These are phyloP conservation scores for Rhododendron williamsianum DNA, from an alignment of 148 eudicot genomes.

Conservation along the genomic window DNA sequence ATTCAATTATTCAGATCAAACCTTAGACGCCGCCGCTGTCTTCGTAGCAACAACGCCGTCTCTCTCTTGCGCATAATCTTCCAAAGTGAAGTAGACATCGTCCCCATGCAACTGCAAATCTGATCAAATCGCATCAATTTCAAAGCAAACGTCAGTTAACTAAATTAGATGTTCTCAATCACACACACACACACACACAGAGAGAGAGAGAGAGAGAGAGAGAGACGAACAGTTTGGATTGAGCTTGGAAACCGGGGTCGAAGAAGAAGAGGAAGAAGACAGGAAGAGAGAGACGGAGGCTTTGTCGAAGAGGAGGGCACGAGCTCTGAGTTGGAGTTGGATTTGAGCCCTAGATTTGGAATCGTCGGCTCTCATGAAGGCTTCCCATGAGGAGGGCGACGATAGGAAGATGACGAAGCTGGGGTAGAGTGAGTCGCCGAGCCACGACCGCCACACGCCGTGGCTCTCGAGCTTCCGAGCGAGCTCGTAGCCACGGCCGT, in stretches of 20 bases:
- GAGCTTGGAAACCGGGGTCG: constrained; percentile 35
- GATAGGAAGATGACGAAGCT: constrained; percentile 53
- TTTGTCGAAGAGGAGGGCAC: constrained; percentile 95
- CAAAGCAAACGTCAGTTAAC: neutral
- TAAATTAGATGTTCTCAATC: neutral
- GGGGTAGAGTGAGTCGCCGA: constrained; percentile 73
- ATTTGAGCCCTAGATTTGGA: constrained; percentile 52
- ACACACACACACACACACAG: too few relatives aligned
- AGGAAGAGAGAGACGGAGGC: constrained; percentile 51
- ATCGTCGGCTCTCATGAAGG: constrained; percentile 51
- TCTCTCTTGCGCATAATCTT: constrained; percentile 36
- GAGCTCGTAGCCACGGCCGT: constrained; percentile 77
- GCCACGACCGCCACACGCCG: constrained; percentile 88
- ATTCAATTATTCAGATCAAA: constrained; percentile 12
- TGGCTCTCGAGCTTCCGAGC: constrained; percentile 65
- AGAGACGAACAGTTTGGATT: constrained; percentile 51
- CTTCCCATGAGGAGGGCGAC: constrained; percentile 64
- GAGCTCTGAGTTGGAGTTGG: constrained; percentile 74
- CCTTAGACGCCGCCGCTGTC: constrained; percentile 42
- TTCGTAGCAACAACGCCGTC: constrained; percentile 23
- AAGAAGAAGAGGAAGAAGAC: constrained; percentile 10
- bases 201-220: neutral
- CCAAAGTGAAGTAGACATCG: constrained; percentile 89
- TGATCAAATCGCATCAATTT: constrained; percentile 15
- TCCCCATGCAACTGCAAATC: constrained; percentile 97